phyloP scores from a whole-genome alignment of 345 rosid species.

The Stellera chamaejasme region DNA sequence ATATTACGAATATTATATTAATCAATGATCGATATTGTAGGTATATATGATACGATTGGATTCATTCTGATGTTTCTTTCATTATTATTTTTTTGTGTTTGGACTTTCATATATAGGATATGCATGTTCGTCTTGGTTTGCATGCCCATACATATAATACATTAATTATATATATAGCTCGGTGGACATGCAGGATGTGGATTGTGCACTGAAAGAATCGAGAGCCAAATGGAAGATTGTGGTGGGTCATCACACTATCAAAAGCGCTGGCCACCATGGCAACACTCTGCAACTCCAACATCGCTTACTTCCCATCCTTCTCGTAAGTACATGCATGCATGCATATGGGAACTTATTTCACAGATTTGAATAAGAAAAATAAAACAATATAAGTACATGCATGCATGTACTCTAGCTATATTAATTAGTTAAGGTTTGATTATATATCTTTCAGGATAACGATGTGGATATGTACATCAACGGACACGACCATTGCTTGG shows the following conservation, averaged over 20 bases:
- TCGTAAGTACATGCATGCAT: constrained; percentile 17
- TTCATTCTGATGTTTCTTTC: too few relatives aligned
- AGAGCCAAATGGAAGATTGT: constrained; percentile 44
- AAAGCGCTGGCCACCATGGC: constrained; percentile 41
- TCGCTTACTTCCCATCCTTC: constrained; percentile 32
- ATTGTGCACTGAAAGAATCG: constrained; percentile 26
- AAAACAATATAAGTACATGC: too few relatives aligned
- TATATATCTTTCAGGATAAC: constrained; percentile 22
- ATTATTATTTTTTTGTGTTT: background rate
- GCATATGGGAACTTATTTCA: too few relatives aligned
- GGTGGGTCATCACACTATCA: constrained; percentile 46
- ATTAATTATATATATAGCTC: background rate
- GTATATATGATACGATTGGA: too few relatives aligned
- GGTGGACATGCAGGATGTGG: constrained; percentile 30
- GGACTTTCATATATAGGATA: background rate
- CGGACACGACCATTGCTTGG: constrained; percentile 48
- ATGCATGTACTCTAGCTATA: too few relatives aligned
- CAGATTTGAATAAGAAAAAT: too few relatives aligned
- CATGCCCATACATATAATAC: background rate
- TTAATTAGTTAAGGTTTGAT: too few relatives aligned
- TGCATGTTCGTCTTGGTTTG: background rate
- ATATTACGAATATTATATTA: too few relatives aligned
- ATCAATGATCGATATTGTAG: too few relatives aligned
- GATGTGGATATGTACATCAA: constrained; percentile 41
- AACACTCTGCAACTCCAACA: constrained; percentile 27